phyloP scores from a whole-genome alignment of 2,329 filamentous ascomycete species.

The Neurospora sp. region DNA sequence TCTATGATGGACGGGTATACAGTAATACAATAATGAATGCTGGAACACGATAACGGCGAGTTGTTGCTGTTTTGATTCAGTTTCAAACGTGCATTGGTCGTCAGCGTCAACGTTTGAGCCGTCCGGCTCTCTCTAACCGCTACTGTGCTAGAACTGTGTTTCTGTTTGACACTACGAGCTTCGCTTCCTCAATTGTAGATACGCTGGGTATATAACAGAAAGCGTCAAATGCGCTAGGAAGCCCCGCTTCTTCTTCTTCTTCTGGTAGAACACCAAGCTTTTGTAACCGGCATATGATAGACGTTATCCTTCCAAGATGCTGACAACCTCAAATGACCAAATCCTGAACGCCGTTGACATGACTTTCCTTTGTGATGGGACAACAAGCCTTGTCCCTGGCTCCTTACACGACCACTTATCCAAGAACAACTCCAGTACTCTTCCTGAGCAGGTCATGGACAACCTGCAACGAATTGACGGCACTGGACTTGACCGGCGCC shows the following conservation, averaged over 20 bases:
- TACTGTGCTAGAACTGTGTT: not conserved
- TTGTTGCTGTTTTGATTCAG: not conserved
- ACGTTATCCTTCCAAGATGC: not conserved
- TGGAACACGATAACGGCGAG: not conserved
- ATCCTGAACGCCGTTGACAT: not conserved
- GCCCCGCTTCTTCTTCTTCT: not conserved
- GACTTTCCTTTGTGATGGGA: not conserved
- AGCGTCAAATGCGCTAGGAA: not conserved
- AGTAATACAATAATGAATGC: not conserved
- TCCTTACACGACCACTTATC: constrained; percentile 13
- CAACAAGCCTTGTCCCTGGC: not conserved
- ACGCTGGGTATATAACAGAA: not conserved
- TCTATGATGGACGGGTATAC: not conserved
- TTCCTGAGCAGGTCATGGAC: constrained; percentile 43
- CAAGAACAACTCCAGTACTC: constrained; percentile 39
- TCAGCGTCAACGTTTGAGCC: not conserved
- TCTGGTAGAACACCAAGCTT: not conserved
- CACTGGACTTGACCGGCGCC: constrained; percentile 36
- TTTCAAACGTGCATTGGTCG: not conserved
- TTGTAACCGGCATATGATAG: not conserved
- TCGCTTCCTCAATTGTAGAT: not conserved
- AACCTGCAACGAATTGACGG: constrained; percentile 42
- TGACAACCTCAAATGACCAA: not conserved
- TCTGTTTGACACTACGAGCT: not conserved
- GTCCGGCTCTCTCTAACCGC: not conserved